Evolutionary conservation across 192 early-diverging fungal species (phyloP).

Genomic region (Coemansia sp.): DNA sequence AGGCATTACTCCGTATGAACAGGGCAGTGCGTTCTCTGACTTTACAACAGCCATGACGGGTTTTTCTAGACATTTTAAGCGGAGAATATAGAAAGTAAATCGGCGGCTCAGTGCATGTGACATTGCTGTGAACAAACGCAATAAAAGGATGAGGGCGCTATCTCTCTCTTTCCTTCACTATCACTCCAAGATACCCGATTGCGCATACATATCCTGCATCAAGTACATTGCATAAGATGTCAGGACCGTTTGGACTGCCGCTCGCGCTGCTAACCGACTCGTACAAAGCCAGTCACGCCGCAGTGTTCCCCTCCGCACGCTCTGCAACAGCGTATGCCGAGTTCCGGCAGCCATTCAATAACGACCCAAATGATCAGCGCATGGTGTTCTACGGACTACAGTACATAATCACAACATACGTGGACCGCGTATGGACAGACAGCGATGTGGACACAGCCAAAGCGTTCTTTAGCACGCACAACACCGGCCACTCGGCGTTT

Average conservation of each 20-base stretch:
- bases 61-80: too few species aligned
- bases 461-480: slow-evolving; percentile 74
- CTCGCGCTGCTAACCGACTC: slow-evolving; percentile 76
- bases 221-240: slow-evolving; percentile 31
- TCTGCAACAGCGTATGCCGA: slow-evolving; percentile 81
- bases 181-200: not conserved
- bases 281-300: slow-evolving; percentile 79
- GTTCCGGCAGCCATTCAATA: slow-evolving; percentile 68
- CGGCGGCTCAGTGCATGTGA: too few species aligned
- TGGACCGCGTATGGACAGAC: slow-evolving; percentile 65
- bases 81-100: too few species aligned
- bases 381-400: slow-evolving; percentile 83
- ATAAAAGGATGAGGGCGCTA: too few species aligned
- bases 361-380: slow-evolving; percentile 67
- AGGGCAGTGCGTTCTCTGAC: too few species aligned
- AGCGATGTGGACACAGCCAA: slow-evolving; percentile 68
- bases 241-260: slow-evolving; percentile 58
- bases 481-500: slow-evolving; percentile 62
- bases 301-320: slow-evolving; percentile 71
- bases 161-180: not conserved
- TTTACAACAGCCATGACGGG: too few species aligned
- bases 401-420: slow-evolving; percentile 80
- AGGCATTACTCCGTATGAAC: too few species aligned
- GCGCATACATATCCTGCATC: not conserved
- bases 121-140: too few species aligned